Percentiles rank a stretch among this genome's conserved stretches.
Evolutionary conservation across 495 filamentous ascomycete species (phyloP).

Genomic region (Achaetomiella virescens): DNA sequence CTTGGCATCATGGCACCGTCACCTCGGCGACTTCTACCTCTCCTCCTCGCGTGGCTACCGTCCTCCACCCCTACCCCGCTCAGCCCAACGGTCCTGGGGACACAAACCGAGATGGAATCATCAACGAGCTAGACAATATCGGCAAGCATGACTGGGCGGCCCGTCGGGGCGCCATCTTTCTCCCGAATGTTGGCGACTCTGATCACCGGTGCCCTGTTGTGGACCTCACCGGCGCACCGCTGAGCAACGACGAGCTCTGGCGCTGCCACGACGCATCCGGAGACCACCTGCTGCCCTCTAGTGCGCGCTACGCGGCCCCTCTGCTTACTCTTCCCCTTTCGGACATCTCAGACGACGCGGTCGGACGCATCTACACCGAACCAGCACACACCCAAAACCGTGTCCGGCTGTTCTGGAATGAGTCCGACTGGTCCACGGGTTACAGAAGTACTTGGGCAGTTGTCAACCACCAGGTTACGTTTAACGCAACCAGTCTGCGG

Average conservation of each 20-base stretch:
- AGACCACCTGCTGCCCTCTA: neutral
- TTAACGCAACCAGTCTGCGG: neutral
- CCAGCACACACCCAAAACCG: neutral
- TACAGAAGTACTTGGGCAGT: neutral
- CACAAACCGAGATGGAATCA: neutral
- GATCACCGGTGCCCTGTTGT: neutral
- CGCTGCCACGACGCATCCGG: neutral
- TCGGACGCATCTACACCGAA: neutral
- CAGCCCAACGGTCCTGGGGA: neutral
- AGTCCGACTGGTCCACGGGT: neutral
- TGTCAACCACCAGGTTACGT: neutral
- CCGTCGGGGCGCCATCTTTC: neutral
- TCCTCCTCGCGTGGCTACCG: neutral
- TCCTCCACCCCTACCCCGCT: neutral
- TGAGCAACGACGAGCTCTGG: constrained; percentile 1
- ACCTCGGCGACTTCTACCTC: neutral
- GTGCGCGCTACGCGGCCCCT: neutral
- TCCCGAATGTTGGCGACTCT: constrained; percentile 1
- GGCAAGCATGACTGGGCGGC: neutral
- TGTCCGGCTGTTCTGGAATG: neutral
- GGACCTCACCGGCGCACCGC: neutral
- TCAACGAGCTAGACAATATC: neutral
- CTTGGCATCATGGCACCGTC: neutral
- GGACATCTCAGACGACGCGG: neutral
- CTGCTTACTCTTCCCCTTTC: neutral